These are phyloP conservation scores for Globisporangium canariense DNA, from an alignment of 352 stramenopile species.

Conservation along the genomic window DNA sequence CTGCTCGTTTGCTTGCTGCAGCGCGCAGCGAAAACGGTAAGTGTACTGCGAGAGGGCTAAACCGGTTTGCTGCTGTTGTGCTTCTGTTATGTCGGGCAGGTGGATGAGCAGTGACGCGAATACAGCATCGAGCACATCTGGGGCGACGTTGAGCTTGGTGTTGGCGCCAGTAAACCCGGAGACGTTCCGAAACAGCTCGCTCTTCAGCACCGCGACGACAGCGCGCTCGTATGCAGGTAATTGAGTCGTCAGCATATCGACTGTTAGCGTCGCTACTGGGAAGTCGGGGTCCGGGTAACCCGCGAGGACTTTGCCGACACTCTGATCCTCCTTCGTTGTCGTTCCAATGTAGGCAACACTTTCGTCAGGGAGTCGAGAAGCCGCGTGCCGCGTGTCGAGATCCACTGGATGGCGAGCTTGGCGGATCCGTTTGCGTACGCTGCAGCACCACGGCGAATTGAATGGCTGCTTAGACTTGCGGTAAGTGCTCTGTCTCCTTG, in stretches of 20 bases:
- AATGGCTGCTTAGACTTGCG: not conserved
- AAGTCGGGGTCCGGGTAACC: conserved; percentile 16
- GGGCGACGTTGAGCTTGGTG: not conserved
- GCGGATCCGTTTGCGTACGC: conserved; percentile 18
- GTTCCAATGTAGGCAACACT: conserved; percentile 24
- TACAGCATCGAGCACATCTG: not conserved
- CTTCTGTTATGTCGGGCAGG: not conserved
- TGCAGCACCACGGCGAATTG: conserved; percentile 2
- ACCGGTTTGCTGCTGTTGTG: not conserved
- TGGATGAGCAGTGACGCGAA: not conserved
- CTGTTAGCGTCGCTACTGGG: not conserved
- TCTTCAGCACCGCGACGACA: not conserved
- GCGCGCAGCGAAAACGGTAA: not conserved
- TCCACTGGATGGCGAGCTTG: conserved; percentile 22
- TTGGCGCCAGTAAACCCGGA: not conserved
- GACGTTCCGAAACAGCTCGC: not conserved
- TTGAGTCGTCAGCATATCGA: not conserved
- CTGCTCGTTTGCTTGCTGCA: not conserved
- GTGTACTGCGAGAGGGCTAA: not conserved
- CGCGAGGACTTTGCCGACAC: conserved; percentile 18
- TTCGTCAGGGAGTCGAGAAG: conserved; percentile 21
- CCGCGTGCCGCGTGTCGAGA: conserved; percentile 17
- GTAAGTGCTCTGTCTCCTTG: not conserved
- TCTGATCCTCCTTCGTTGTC: conserved; percentile 21
- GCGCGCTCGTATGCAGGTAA: not conserved